Conservation (phyloP, 345 rosid species). For the Hibiscus tridactylites region DNA sequence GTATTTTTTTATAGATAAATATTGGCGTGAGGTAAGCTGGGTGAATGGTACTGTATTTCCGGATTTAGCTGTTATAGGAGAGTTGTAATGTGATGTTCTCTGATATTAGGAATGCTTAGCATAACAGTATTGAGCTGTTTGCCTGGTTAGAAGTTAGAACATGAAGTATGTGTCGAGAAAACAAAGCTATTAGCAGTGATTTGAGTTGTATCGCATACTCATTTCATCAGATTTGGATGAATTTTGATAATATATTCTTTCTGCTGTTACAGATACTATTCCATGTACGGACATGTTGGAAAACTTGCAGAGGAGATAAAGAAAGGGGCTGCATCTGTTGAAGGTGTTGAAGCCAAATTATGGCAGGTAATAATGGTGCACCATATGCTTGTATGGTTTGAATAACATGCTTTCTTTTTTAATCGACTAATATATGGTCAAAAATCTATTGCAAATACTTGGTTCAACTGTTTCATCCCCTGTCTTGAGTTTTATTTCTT, state of each 20-base stretch:
- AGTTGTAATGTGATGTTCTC: background rate
- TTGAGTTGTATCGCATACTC: background rate
- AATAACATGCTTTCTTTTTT: conserved; percentile 1
- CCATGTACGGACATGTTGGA: conserved; percentile 98
- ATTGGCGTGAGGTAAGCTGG: background rate
- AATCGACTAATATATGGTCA: background rate
- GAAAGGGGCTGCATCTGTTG: conserved; percentile 90
- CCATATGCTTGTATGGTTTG: conserved; percentile 2
- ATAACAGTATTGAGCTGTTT: background rate
- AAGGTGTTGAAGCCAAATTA: conserved; percentile 89
- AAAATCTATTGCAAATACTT: background rate
- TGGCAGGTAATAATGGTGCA: conserved; percentile 60
- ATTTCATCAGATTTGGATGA: background rate
- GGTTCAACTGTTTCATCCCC: background rate
- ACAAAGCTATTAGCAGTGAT: background rate
- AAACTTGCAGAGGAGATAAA: conserved; percentile 81
- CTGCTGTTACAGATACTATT: conserved; percentile 61
- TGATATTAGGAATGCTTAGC: background rate
- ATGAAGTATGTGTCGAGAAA: background rate
- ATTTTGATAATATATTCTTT: conserved; percentile 3
- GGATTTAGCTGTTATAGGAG: background rate
- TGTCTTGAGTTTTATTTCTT: background rate
- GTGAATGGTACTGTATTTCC: background rate
- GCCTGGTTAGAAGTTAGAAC: background rate
- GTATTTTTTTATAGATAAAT: background rate